These are phyloP conservation scores for Anthracocystis walkeri DNA, from an alignment of 1,284 basidiomycete species.

Conservation along the genomic window DNA sequence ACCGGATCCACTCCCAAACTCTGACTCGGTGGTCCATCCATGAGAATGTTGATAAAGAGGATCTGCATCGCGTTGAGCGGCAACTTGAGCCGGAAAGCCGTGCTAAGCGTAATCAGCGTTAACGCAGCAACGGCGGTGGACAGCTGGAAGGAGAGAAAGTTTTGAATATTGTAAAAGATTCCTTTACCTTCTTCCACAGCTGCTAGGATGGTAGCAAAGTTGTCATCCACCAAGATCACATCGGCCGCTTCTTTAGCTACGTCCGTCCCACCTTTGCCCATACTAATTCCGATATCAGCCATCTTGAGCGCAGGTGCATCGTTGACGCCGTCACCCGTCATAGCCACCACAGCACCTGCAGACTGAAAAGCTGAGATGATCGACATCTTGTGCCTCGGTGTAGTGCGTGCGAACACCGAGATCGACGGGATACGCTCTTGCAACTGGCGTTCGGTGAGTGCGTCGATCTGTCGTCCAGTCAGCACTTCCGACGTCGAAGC, in stretches of 20 bases:
- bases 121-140: conserved; percentile 95
- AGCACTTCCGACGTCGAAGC: conserved; percentile 72
- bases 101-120: conserved; percentile 92
- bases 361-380: conserved; percentile 93
- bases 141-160: conserved; percentile 95
- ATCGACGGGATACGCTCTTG: conserved; percentile 83
- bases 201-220: conserved; percentile 91
- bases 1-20: conserved; percentile 96
- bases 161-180: conserved; percentile 98
- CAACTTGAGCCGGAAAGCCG: conserved; percentile 86
- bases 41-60: conserved; percentile 96
- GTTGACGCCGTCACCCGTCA: conserved; percentile 98
- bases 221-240: conserved; percentile 96
- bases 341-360: conserved; percentile 89
- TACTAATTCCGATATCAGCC: conserved; percentile 97
- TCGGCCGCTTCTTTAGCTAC: conserved; percentile 98
- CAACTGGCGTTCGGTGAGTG: conserved; percentile 78
- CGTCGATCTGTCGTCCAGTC: conserved; percentile 88
- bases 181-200: conserved; percentile 96
- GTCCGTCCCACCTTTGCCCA: conserved; percentile 96
- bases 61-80: conserved; percentile 99
- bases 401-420: conserved; percentile 92
- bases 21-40: conserved; percentile 98
- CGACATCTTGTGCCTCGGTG: conserved; percentile 95
- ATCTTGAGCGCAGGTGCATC: conserved; percentile 96